phyloP scores from a whole-genome alignment of 2,329 filamentous ascomycete species.

The Ascochyta rabiei region DNA sequence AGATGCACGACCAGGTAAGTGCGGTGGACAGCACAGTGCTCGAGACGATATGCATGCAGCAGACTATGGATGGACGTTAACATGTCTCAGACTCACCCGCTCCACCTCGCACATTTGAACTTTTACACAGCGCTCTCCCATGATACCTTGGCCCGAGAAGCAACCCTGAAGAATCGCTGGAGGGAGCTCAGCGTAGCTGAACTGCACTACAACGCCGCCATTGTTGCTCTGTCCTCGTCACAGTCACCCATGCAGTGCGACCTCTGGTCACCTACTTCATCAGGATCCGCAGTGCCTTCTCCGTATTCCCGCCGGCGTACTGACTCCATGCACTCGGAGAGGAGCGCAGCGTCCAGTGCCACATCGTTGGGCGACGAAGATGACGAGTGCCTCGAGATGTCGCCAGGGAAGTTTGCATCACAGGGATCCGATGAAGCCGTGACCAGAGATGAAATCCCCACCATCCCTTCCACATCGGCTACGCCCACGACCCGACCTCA shows the following conservation, averaged over 20 bases:
- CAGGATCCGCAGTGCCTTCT: neutral
- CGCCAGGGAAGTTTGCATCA: neutral
- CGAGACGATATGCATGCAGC: neutral
- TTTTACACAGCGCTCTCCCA: constrained; percentile 49
- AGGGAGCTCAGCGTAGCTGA: constrained; percentile 43
- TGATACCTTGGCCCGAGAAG: constrained; percentile 45
- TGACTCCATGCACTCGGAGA: constrained; percentile 6
- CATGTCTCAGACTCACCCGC: constrained; percentile 38
- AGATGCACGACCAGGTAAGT: constrained; percentile 32
- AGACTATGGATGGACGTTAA: neutral
- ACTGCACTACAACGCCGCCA: constrained; percentile 42
- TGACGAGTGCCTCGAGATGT: constrained; percentile 10
- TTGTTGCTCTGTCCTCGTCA: constrained; percentile 11
- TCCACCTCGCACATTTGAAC: constrained; percentile 43
- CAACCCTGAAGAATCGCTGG: constrained; percentile 38
- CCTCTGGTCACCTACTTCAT: constrained; percentile 5
- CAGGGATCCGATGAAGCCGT: constrained; percentile 13
- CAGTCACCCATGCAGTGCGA: neutral
- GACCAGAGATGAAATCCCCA: constrained; percentile 5
- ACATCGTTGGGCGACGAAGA: constrained; percentile 26
- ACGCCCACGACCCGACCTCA: constrained; percentile 4
- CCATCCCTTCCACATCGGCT: constrained; percentile 5
- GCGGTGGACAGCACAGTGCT: neutral
- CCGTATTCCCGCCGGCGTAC: constrained; percentile 2
- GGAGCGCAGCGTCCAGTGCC: constrained; percentile 29